Percentiles rank a stretch among this genome's conserved stretches.
Evolutionary conservation across 352 stramenopile genomes (phyloP).

Genomic region (Pythium aristosporum): DNA sequence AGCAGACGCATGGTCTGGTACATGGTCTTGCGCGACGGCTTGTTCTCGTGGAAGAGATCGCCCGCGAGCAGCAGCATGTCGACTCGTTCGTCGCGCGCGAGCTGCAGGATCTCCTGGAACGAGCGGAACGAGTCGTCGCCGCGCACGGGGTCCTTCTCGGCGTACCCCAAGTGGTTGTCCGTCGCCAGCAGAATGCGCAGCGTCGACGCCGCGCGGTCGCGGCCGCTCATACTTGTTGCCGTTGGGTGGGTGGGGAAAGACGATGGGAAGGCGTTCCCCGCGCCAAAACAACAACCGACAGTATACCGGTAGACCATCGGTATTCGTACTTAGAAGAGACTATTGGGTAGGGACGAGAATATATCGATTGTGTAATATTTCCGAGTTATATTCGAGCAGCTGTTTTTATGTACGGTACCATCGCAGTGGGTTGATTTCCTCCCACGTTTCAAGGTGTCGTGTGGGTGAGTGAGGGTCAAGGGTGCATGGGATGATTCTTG

Average conservation of each 20-base stretch:
- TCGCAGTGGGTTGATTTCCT: conserved; percentile 1
- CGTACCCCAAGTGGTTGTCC: conserved; percentile 98
- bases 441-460: background rate
- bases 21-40: conserved; percentile 94
- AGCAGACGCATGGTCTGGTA: conserved; percentile 98
- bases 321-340: conserved; percentile 4
- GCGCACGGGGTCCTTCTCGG: conserved; percentile 95
- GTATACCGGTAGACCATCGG: conserved; percentile 1
- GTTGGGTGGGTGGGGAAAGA: background rate
- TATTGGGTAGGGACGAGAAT: background rate
- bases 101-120: conserved; percentile 86
- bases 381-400: too few species aligned
- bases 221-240: background rate
- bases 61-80: conserved; percentile 95
- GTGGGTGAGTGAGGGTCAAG: conserved; percentile 8
- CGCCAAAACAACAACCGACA: background rate
- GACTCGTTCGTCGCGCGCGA: conserved; percentile 65
- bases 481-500: background rate
- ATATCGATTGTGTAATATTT: background rate
- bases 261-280: background rate
- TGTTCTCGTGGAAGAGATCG: conserved; percentile 99
- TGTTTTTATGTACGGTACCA: too few species aligned
- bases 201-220: conserved; percentile 36
- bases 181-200: conserved; percentile 94
- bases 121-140: conserved; percentile 91